Conservation (phyloP, 2,329 filamentous ascomycete species). For the Xylaria sp. region DNA sequence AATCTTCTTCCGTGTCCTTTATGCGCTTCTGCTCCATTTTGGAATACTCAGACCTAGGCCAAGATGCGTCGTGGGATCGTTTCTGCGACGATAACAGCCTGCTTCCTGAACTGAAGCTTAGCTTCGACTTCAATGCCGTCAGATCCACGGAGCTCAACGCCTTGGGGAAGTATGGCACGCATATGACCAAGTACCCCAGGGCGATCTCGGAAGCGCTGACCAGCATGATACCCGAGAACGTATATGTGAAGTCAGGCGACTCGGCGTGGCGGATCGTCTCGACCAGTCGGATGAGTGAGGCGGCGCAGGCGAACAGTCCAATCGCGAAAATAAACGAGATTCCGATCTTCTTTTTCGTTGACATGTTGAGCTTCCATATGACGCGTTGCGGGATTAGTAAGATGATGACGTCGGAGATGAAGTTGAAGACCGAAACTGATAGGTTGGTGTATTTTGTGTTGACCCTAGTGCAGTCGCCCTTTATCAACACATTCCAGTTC, state of each 20-base stretch:
- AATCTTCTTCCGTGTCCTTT: background rate
- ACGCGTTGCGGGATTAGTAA: background rate
- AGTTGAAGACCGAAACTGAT: background rate
- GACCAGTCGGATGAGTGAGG: background rate
- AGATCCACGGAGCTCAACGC: background rate
- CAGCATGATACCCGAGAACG: background rate
- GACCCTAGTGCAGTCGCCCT: background rate
- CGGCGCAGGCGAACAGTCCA: background rate
- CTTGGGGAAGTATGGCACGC: background rate
- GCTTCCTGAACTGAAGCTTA: background rate
- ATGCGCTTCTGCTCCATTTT: background rate
- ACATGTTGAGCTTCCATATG: conserved; percentile 3
- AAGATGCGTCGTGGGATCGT: background rate
- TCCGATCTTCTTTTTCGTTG: background rate
- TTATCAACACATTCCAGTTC: background rate
- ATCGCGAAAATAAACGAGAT: background rate
- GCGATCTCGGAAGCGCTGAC: background rate
- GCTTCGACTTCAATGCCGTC: background rate
- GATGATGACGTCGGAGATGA: background rate
- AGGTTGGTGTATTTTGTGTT: background rate
- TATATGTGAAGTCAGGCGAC: background rate
- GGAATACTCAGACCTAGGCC: background rate
- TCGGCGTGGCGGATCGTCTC: background rate
- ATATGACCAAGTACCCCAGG: background rate
- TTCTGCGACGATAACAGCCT: background rate